Conservation (phyloP, 805 yeast species). For the Candida loeiensis region DNA sequence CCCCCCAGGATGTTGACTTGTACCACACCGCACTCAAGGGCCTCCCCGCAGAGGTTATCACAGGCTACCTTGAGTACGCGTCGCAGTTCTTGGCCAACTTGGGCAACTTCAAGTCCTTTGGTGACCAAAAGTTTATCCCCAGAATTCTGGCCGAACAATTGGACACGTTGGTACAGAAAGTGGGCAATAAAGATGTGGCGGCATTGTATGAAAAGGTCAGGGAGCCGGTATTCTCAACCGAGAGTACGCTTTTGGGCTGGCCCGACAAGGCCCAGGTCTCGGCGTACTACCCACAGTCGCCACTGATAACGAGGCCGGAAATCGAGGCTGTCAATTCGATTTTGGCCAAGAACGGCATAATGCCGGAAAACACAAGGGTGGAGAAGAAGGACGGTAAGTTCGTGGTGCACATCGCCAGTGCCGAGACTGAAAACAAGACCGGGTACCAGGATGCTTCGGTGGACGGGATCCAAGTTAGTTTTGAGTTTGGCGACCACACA, state of each 20-base stretch:
- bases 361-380: slow-evolving; percentile 80
- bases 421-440: slow-evolving; percentile 45
- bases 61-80: slow-evolving; percentile 62
- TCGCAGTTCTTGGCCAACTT: slow-evolving; percentile 71
- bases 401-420: slow-evolving; percentile 67
- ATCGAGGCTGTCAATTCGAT: slow-evolving; percentile 65
- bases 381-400: slow-evolving; percentile 52
- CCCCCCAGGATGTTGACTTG: slow-evolving; percentile 37
- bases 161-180: slow-evolving; percentile 38
- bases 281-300: slow-evolving; percentile 58
- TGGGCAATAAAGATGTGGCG: slow-evolving; percentile 32
- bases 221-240: slow-evolving; percentile 50
- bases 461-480: slow-evolving; percentile 41
- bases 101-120: slow-evolving; percentile 83
- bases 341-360: slow-evolving; percentile 56
- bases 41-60: slow-evolving; percentile 31
- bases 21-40: slow-evolving; percentile 31
- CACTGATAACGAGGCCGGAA: slow-evolving; percentile 51
- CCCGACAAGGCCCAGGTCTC: slow-evolving; percentile 74
- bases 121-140: slow-evolving; percentile 85
- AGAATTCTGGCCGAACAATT: slow-evolving; percentile 48
- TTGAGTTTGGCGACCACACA: slow-evolving; percentile 77
- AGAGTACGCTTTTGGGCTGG: slow-evolving; percentile 64
- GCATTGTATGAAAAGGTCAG: slow-evolving; percentile 42
- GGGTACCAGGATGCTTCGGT: slow-evolving; percentile 45